Evolutionary conservation across 176 grass and related monocot genomes (phyloP).

Genomic region (Ampelocalamus luodianensis): DNA sequence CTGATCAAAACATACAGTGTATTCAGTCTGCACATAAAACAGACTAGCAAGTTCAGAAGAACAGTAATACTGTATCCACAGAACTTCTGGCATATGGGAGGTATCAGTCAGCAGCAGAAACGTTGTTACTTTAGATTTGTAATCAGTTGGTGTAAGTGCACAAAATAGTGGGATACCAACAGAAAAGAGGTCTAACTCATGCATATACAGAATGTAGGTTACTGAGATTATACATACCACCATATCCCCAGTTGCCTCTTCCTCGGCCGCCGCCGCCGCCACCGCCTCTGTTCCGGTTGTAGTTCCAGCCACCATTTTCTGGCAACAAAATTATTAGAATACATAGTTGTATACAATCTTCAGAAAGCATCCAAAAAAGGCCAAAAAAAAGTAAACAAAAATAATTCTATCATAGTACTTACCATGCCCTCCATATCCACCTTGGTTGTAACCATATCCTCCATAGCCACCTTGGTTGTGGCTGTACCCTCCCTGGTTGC

Average conservation of each 20-base stretch:
- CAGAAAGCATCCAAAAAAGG: neutral
- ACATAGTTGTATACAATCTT: neutral
- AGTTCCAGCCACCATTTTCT: constrained; percentile 88
- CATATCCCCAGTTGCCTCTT: constrained; percentile 75
- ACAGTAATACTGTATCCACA: neutral
- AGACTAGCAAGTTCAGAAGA: neutral
- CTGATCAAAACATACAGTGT: neutral
- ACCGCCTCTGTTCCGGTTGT: constrained; percentile 61
- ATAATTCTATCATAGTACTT: constrained; percentile 27
- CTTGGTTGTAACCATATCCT: constrained; percentile 82
- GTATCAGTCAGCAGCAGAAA: constrained; percentile 8
- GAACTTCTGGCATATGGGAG: neutral
- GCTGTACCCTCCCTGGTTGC: constrained; percentile 69
- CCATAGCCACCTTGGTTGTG: constrained; percentile 77
- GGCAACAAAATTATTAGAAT: constrained; percentile 28
- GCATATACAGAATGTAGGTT: neutral
- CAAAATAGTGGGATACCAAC: neutral
- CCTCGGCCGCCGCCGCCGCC: constrained; percentile 59
- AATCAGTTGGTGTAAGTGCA: neutral
- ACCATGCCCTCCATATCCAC: constrained; percentile 75
- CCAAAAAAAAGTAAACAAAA: constrained; percentile 28
- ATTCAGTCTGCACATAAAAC: neutral
- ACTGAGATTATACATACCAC: constrained; percentile 64
- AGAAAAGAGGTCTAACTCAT: neutral
- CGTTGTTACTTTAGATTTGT: neutral